A percentile compares a stretch with the other conserved stretches of the same genome.
These are phyloP conservation scores for Lachancea nothofagi DNA, from an alignment of 805 yeast species.

Conservation along the genomic window DNA sequence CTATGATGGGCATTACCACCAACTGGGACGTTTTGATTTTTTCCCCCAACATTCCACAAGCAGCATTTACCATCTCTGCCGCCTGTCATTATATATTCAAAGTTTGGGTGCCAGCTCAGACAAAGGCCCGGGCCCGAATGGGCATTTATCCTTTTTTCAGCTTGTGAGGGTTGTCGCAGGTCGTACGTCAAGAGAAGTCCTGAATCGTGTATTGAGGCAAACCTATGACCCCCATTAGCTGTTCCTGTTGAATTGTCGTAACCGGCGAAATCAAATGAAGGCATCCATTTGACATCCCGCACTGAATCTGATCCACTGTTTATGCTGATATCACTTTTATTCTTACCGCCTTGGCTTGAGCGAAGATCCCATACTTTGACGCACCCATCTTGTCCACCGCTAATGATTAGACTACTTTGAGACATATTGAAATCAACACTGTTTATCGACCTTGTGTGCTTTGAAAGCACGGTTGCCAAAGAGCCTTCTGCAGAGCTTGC, in stretches of 20 bases:
- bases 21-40: constrained; percentile 5
- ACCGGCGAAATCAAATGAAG: constrained; percentile 37
- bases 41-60: constrained; percentile 33
- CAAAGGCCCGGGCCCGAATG: constrained; percentile 90
- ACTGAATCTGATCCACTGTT: constrained; percentile 66
- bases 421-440: constrained; percentile 34
- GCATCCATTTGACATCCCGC: constrained; percentile 50
- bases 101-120: constrained; percentile 80
- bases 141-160: constrained; percentile 74
- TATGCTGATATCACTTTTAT: constrained; percentile 27
- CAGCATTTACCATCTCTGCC: constrained; percentile 70
- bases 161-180: constrained; percentile 55
- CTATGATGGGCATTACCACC: constrained; percentile 6
- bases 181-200: constrained; percentile 89
- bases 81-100: constrained; percentile 80
- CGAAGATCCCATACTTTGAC: constrained; percentile 67
- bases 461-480: constrained; percentile 23
- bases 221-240: constrained; percentile 36
- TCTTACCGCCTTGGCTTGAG: constrained; percentile 40
- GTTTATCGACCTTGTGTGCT: constrained; percentile 33
- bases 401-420: constrained; percentile 37
- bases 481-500: constrained; percentile 19
- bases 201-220: constrained; percentile 81
- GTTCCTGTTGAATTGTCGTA: constrained; percentile 8
- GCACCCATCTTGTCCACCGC: constrained; percentile 78